Evolutionary conservation across 2,329 filamentous ascomycete species (phyloP).

Genomic region (Phaeophleospora eucalypticola): DNA sequence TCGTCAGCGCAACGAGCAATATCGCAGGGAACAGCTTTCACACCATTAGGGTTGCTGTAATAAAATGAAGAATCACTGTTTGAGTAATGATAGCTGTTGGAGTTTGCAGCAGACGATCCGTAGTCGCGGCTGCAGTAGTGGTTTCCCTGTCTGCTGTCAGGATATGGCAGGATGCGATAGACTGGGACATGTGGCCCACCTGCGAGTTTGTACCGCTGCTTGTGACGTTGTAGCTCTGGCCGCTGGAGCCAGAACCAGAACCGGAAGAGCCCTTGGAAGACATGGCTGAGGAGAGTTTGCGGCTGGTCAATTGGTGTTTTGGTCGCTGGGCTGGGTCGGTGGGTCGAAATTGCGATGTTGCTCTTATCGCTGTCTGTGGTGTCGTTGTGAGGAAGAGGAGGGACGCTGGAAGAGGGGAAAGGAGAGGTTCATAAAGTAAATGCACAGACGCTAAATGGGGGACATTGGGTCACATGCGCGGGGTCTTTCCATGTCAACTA

Average conservation of each 20-base stretch:
- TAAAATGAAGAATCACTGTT: slow-evolving; percentile 63
- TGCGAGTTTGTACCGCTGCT: slow-evolving; percentile 59
- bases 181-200: slow-evolving; percentile 38
- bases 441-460: too few species aligned
- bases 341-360: neutral
- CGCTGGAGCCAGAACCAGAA: slow-evolving; percentile 14
- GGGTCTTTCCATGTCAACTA: too few species aligned
- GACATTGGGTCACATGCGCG: too few species aligned
- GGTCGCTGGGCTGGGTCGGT: neutral
- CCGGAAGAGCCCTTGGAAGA: slow-evolving; percentile 11
- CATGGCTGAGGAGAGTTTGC: slow-evolving; percentile 3
- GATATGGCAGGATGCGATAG: slow-evolving; percentile 1
- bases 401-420: too few species aligned
- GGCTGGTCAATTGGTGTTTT: neutral
- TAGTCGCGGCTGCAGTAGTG: slow-evolving; percentile 65
- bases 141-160: slow-evolving; percentile 52
- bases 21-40: neutral
- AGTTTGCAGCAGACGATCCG: slow-evolving; percentile 51
- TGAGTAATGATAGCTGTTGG: slow-evolving; percentile 64
- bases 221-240: slow-evolving; percentile 36
- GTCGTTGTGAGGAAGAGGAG: too few species aligned
- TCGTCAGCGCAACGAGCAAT: neutral
- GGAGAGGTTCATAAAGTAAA: too few species aligned
- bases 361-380: neutral
- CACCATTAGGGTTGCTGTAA: slow-evolving; percentile 57